A percentile compares a stretch with the other conserved stretches of the same genome.
Conservation (phyloP, 495 filamentous ascomycete genomes). For the Oleoguttula mirabilis region DNA sequence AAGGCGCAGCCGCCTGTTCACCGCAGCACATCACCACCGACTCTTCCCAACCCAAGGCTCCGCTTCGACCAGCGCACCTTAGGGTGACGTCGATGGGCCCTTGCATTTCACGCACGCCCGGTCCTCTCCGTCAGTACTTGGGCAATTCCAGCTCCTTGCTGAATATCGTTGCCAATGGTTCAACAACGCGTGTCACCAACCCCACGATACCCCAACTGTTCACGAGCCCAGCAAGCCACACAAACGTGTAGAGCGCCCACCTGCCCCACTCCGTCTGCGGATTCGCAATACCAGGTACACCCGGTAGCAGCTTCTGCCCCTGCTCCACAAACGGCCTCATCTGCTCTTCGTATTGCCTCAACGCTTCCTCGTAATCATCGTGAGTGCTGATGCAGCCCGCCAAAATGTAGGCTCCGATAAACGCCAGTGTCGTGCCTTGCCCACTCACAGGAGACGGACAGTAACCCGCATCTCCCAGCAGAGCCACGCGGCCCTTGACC, state of each 20-base stretch:
- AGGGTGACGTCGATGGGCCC: no score
- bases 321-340: conserved; percentile 12
- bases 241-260: not conserved
- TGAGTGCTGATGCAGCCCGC: conserved; percentile 24
- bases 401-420: conserved; percentile 26
- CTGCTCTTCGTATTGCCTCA: conserved; percentile 15
- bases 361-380: conserved; percentile 2
- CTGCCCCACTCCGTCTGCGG: conserved; percentile 9
- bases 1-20: no score
- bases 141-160: not conserved
- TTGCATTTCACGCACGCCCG: no score
- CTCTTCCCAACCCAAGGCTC: no score
- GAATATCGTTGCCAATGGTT: not conserved
- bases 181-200: not conserved
- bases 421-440: conserved; percentile 23
- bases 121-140: no score
- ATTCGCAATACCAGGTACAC: conserved; percentile 11
- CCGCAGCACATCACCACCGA: no score
- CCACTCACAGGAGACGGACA: conserved; percentile 20
- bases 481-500: conserved; percentile 22
- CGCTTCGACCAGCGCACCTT: no score
- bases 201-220: not conserved
- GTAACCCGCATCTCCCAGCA: conserved; percentile 26
- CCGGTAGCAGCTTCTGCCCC: conserved; percentile 10
- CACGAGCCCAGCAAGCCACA: conserved; percentile 3